Evolutionary conservation across 169 alveolate species (phyloP).

Genomic region (Sarcocystis neurona): DNA sequence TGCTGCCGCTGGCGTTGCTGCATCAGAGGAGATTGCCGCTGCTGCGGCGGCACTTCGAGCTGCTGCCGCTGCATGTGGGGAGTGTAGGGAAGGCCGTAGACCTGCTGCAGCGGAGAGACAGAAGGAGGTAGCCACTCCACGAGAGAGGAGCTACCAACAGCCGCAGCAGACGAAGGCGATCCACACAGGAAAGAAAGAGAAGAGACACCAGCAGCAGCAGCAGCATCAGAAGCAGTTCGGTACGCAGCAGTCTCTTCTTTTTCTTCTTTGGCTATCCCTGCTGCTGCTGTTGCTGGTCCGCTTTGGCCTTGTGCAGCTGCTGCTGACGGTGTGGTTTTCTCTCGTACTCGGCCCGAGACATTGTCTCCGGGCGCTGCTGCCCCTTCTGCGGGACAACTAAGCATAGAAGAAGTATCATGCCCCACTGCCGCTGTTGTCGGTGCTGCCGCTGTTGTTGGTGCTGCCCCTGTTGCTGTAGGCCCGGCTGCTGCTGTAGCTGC

Average conservation of each 20-base stretch:
- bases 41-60: background rate
- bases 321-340: slow-evolving; percentile 18
- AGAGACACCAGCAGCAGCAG: background rate
- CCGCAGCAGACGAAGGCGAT: background rate
- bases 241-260: too few relatives aligned
- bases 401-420: background rate
- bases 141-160: background rate
- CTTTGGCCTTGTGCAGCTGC: slow-evolving; percentile 9
- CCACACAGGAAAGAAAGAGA: background rate
- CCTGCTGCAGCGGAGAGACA: slow-evolving; percentile 9
- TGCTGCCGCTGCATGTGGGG: background rate
- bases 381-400: background rate
- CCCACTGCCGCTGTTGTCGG: background rate
- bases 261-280: background rate
- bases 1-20: background rate
- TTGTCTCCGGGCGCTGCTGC: background rate
- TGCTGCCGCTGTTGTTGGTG: slow-evolving; percentile 32
- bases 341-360: background rate
- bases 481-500: too few relatives aligned
- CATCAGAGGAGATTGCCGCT: background rate
- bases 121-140: slow-evolving; percentile 1
- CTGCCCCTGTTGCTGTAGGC: too few relatives aligned
- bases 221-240: background rate
- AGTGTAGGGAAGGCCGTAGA: too few relatives aligned
- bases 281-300: background rate